phyloP scores from a whole-genome alignment of 495 filamentous ascomycete species.

The Podospora fimiseda region DNA sequence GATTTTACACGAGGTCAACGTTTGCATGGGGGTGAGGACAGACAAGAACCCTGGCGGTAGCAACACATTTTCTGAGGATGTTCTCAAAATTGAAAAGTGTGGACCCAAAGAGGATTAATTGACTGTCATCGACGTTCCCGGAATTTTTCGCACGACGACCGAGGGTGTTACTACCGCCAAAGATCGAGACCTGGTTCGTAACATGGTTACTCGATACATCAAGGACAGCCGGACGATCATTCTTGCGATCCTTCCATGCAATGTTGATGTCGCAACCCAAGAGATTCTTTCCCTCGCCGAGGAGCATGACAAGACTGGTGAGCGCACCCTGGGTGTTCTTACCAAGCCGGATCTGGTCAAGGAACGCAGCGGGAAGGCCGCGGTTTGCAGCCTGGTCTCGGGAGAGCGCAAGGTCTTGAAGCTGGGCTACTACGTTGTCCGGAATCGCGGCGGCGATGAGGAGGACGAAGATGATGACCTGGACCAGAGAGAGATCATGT shows the following conservation, averaged over 20 bases:
- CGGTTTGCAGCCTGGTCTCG: conserved; percentile 41
- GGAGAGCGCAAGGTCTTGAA: conserved; percentile 36
- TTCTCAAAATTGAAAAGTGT: conserved; percentile 53
- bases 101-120: conserved; percentile 39
- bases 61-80: conserved; percentile 48
- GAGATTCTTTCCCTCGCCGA: conserved; percentile 52
- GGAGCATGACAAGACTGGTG: conserved; percentile 40
- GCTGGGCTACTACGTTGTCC: conserved; percentile 53
- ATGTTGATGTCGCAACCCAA: conserved; percentile 57
- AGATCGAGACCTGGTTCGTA: conserved; percentile 41
- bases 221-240: conserved; percentile 48
- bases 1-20: conserved; percentile 32
- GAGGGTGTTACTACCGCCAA: not conserved
- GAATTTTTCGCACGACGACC: conserved; percentile 13
- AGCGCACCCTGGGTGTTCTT: conserved; percentile 52
- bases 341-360: conserved; percentile 56
- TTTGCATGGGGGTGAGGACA: conserved; percentile 38
- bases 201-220: conserved; percentile 50
- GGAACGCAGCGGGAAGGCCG: conserved; percentile 37
- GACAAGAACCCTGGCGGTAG: conserved; percentile 15
- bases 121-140: conserved; percentile 22
- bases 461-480: conserved; percentile 10
- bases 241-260: conserved; percentile 51
- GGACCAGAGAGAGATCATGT: conserved; percentile 19
- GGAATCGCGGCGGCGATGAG: conserved; percentile 43